These are phyloP conservation scores for Haematococcus lacustris DNA, from an alignment of 139 green algal species.

Conservation along the genomic window DNA sequence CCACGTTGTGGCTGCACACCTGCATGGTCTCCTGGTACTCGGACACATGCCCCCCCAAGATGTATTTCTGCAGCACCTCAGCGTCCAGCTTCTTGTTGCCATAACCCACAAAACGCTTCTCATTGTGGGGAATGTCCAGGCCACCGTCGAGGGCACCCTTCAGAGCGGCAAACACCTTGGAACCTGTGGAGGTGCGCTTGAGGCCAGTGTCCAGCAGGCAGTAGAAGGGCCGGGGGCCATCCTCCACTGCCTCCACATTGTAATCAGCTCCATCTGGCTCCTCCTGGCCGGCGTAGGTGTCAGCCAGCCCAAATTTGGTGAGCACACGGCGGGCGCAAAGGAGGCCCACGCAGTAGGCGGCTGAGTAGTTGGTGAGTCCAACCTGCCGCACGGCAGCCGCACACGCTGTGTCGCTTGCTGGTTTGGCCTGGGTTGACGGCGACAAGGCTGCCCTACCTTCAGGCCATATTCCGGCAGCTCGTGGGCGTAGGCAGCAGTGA, in stretches of 20 bases:
- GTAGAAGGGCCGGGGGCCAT: slow-evolving; percentile 88
- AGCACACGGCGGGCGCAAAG: slow-evolving; percentile 89
- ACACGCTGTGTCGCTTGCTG: slow-evolving; percentile 1
- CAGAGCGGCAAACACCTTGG: slow-evolving; percentile 54
- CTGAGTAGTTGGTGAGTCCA: slow-evolving; percentile 96
- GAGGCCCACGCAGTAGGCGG: slow-evolving; percentile 90
- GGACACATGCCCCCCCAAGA: slow-evolving; percentile 87
- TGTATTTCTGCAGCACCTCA: slow-evolving; percentile 88
- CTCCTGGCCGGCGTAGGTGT: slow-evolving; percentile 76
- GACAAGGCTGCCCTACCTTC: slow-evolving; percentile 33
- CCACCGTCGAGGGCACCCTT: slow-evolving; percentile 94
- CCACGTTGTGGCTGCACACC: background rate
- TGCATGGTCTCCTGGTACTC: slow-evolving; percentile 97
- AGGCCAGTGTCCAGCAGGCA: slow-evolving; percentile 94
- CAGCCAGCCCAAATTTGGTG: slow-evolving; percentile 86
- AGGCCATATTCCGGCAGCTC: slow-evolving; percentile 94
- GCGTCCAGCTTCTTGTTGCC: slow-evolving; percentile 87
- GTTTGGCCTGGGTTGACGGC: background rate
- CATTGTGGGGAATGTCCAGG: slow-evolving; percentile 95
- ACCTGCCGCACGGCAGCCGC: slow-evolving; percentile 2
- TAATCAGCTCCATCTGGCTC: slow-evolving; percentile 89
- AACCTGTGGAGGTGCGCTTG: slow-evolving; percentile 90
- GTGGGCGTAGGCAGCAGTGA: slow-evolving; percentile 82
- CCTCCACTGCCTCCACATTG: slow-evolving; percentile 88
- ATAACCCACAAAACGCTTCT: slow-evolving; percentile 97